Conservation (phyloP, 352 stramenopile genomes). For the Phytophthora hibernalis region DNA sequence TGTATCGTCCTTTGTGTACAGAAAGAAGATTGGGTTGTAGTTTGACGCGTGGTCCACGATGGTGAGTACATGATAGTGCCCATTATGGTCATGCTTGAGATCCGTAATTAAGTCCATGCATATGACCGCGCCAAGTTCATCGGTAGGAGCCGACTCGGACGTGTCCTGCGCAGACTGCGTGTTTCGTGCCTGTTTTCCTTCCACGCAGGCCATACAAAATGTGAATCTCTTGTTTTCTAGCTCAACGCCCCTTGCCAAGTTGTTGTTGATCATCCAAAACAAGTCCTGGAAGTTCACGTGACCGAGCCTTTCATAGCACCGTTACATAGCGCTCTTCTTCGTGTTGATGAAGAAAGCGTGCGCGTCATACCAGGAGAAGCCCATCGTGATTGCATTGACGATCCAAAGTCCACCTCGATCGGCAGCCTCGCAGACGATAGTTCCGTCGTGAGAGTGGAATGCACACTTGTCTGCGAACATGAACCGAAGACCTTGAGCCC, state of each 20-base stretch:
- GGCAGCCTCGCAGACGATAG: background rate
- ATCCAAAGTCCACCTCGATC: background rate
- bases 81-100: background rate
- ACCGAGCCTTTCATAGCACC: conserved; percentile 2
- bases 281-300: conserved; percentile 3
- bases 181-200: conserved; percentile 8
- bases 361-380: background rate
- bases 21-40: conserved; percentile 19
- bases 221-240: background rate
- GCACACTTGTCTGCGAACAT: background rate
- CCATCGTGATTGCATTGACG: background rate
- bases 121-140: conserved; percentile 11
- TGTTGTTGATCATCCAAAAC: background rate
- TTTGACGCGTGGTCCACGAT: conserved; percentile 20
- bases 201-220: conserved; percentile 4
- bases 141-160: conserved; percentile 9
- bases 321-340: background rate
- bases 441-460: background rate
- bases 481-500: background rate
- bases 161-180: background rate
- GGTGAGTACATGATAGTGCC: conserved; percentile 9
- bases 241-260: background rate
- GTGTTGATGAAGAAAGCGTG: conserved; percentile 2
- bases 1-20: conserved; percentile 12
- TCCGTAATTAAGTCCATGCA: conserved; percentile 17